These are phyloP conservation scores for Fraxinus albicans DNA, from an alignment of 305 asterid genomes.

Conservation along the genomic window DNA sequence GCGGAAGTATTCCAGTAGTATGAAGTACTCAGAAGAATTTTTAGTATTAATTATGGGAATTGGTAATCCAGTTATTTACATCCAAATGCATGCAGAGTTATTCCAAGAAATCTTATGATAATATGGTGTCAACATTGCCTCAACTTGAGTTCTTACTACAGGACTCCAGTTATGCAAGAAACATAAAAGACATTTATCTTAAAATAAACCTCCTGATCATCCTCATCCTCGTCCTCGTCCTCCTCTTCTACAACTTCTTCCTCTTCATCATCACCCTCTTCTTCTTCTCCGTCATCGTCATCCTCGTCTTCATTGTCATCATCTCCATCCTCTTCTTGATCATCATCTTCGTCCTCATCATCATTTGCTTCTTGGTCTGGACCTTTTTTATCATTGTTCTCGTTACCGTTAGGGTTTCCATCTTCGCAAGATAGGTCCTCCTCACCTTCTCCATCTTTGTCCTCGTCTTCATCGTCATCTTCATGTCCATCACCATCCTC, in stretches of 20 bases:
- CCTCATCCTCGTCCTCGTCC: slow-evolving; percentile 30
- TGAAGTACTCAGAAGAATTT: background rate
- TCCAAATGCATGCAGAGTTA: background rate
- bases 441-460: slow-evolving; percentile 30
- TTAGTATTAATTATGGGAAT: background rate
- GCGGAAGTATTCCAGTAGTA: background rate
- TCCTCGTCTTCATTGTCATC: slow-evolving; percentile 22
- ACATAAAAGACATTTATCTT: background rate
- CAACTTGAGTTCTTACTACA: background rate
- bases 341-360: background rate
- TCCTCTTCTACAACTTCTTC: slow-evolving; percentile 29
- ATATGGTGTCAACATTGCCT: background rate
- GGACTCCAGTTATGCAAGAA: background rate
- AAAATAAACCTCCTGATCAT: slow-evolving; percentile 22
- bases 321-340: background rate
- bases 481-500: slow-evolving; percentile 33
- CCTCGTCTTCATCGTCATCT: slow-evolving; percentile 15
- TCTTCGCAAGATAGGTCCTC: slow-evolving; percentile 40
- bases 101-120: background rate
- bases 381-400: slow-evolving; percentile 17
- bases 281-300: slow-evolving; percentile 16
- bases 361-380: slow-evolving; percentile 37
- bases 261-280: slow-evolving; percentile 27
- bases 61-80: background rate
- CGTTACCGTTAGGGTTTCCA: background rate